These are phyloP conservation scores for Kwoniella sp. DNA, from an alignment of 768 basidiomycete species.

Conservation along the genomic window DNA sequence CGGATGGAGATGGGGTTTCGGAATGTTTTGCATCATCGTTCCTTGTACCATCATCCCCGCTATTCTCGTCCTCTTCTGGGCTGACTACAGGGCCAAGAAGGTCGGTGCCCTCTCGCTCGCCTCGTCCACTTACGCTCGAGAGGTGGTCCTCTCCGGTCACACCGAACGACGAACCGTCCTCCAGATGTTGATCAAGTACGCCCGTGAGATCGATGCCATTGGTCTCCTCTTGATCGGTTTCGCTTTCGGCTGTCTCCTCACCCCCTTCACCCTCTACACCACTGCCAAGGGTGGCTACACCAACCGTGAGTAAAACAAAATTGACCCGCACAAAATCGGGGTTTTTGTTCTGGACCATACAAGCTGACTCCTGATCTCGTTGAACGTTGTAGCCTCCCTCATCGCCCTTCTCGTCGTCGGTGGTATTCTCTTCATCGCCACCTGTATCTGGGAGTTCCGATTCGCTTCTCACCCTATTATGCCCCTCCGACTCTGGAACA, in stretches of 20 bases:
- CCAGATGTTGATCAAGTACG: conserved; percentile 24
- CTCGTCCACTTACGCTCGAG: conserved; percentile 27
- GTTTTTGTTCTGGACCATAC: background rate
- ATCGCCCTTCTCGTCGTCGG: conserved; percentile 57
- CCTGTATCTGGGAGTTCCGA: conserved; percentile 52
- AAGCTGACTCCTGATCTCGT: background rate
- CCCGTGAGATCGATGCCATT: conserved; percentile 40
- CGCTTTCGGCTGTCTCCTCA: conserved; percentile 38
- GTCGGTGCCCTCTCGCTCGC: conserved; percentile 41
- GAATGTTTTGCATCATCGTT: conserved; percentile 53
- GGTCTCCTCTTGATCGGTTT: conserved; percentile 46
- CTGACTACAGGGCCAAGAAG: conserved; percentile 40
- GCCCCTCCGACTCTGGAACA: conserved; percentile 56
- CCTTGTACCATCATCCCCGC: conserved; percentile 47
- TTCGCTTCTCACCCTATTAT: conserved; percentile 56
- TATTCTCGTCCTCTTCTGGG: conserved; percentile 50
- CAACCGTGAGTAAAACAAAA: conserved; percentile 42
- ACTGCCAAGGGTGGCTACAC: conserved; percentile 38
- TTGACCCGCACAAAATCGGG: background rate
- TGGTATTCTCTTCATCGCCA: conserved; percentile 57
- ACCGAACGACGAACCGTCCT: background rate
- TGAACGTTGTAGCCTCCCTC: conserved; percentile 6
- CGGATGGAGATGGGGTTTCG: conserved; percentile 56
- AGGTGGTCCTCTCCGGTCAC: conserved; percentile 6
- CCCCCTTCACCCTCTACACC: conserved; percentile 44